Evolutionary conservation across 208 protist species (phyloP), one percentile per base, ranked within the genome.

Genomic region (Acanthamoeba lenticulata): DNA sequence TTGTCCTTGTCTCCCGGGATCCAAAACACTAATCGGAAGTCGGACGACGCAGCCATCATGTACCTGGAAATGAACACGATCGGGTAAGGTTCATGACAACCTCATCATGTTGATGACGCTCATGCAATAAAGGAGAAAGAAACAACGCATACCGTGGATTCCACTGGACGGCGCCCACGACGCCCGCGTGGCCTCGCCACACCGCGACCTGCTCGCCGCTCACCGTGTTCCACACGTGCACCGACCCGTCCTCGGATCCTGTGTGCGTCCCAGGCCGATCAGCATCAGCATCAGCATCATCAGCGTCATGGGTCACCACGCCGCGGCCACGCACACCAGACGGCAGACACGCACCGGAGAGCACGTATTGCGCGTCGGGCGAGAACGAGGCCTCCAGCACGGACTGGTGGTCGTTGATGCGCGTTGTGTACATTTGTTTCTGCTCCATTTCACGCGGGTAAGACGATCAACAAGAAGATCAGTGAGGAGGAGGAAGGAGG

Each of bases 361-460:
- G 44, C 7, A 97, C 93, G 36, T 90, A 96, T 62, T 95, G 89
- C 29, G 77, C 89, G 69, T 97, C 96, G 6, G 95, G 95, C 34
- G 90, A 94, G 81, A 96, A 97, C 11, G 95, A 95, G 11, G 95
- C 93, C 52, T 96, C 96, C n/a, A 95, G 65, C 27, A 74, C 34
- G 21, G 94, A 83, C 1, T 47, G 4, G 32, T 86, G 34, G 44
- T 94, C 47, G 92, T 97, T 96, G 44, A 74, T 34, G 52, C 94
- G 95, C 44, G 60, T 77, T 11, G 69, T 93, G 52, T 79, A 96
- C 24, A 19, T 72, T 90, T 96, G 93, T 93, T 90, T 91, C 44
- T 86, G 24, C 15, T 29, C 6, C 65, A 21, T 36, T 72, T 34
- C 34, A 17, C 72, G 36, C 21, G 27, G 77, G 2, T 67, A 88